Evolutionary conservation across 2,329 filamentous ascomycete species (phyloP).

Genomic region (Penicillium sp.): DNA sequence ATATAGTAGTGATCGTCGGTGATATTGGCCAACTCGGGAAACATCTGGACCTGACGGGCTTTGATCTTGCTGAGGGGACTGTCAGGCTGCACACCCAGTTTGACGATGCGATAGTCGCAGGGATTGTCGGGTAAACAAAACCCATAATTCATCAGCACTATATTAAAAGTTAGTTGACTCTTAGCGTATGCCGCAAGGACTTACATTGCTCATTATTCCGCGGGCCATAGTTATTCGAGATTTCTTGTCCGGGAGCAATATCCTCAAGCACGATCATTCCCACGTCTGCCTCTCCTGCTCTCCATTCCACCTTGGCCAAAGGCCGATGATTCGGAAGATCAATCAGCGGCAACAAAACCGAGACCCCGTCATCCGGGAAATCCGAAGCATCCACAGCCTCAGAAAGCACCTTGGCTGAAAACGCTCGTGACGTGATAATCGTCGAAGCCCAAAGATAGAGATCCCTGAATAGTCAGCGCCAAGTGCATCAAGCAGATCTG

Average conservation of each 20-base stretch:
- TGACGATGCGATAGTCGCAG: slow-evolving; percentile 42
- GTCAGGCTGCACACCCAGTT: slow-evolving; percentile 35
- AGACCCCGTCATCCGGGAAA: slow-evolving; percentile 54
- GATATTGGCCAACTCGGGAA: slow-evolving; percentile 27
- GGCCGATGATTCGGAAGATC: slow-evolving; percentile 68
- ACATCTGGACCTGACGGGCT: slow-evolving; percentile 30
- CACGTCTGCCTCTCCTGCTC: slow-evolving; percentile 38
- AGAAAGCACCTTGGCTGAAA: slow-evolving; percentile 41
- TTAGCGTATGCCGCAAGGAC: neutral
- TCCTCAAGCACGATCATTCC: slow-evolving; percentile 41
- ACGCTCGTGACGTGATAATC: slow-evolving; percentile 42
- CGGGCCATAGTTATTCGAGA: slow-evolving; percentile 67
- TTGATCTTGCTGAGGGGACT: slow-evolving; percentile 37
- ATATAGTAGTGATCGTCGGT: slow-evolving; percentile 40
- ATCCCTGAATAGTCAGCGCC: slow-evolving; percentile 30
- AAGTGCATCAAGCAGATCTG: slow-evolving; percentile 2
- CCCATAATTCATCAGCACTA: slow-evolving; percentile 44
- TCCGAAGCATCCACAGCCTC: slow-evolving; percentile 33
- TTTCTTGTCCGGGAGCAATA: slow-evolving; percentile 49
- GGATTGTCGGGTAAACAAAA: slow-evolving; percentile 42
- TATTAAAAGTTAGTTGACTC: slow-evolving; percentile 4
- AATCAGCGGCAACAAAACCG: slow-evolving; percentile 63
- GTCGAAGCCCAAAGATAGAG: slow-evolving; percentile 45
- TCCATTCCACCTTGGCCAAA: slow-evolving; percentile 55
- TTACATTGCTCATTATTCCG: slow-evolving; percentile 65